phyloP scores from a whole-genome alignment of 208 protist genomes.

The Trypanosoma grayi region DNA sequence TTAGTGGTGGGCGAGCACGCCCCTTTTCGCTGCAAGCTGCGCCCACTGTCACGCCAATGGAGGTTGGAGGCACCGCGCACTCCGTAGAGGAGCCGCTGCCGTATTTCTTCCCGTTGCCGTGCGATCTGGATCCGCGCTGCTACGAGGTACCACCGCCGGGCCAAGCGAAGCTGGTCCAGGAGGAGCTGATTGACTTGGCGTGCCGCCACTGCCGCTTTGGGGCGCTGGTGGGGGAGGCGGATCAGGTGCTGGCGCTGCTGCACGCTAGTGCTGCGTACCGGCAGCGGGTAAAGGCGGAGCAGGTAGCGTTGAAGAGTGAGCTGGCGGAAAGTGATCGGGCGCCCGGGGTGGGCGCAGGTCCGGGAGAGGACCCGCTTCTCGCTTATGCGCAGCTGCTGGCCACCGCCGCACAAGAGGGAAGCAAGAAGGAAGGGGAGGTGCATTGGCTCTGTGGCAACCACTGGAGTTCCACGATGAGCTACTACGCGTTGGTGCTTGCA shows the following conservation, averaged over 20 bases:
- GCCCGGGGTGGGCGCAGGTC: not conserved
- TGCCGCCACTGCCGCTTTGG: slow-evolving; percentile 53
- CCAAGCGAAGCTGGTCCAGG: slow-evolving; percentile 62
- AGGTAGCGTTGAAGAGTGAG: not conserved
- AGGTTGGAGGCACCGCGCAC: not conserved
- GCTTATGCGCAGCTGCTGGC: slow-evolving; percentile 1
- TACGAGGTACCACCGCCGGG: slow-evolving; percentile 43
- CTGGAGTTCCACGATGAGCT: slow-evolving; percentile 45
- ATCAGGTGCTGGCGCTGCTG: slow-evolving; percentile 58
- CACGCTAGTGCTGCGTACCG: slow-evolving; percentile 22
- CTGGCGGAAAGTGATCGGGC: not conserved
- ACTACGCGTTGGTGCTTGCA: slow-evolving; percentile 73
- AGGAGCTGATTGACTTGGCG: slow-evolving; percentile 67
- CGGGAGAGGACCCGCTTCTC: not conserved
- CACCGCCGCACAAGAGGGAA: not conserved
- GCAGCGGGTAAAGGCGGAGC: slow-evolving; percentile 3
- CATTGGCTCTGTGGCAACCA: slow-evolving; percentile 58
- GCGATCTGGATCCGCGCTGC: slow-evolving; percentile 39
- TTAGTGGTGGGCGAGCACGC: slow-evolving; percentile 5
- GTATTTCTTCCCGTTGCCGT: slow-evolving; percentile 54
- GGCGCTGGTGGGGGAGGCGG: slow-evolving; percentile 69
- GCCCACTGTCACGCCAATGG: not conserved
- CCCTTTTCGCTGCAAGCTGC: not conserved
- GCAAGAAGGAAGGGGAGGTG: slow-evolving; percentile 6
- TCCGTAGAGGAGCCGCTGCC: not conserved